Evolutionary conservation across 2,329 filamentous ascomycete species (phyloP), one percentile per base, ranked within the genome.

Genomic region (Emmonsiellopsis sp.): DNA sequence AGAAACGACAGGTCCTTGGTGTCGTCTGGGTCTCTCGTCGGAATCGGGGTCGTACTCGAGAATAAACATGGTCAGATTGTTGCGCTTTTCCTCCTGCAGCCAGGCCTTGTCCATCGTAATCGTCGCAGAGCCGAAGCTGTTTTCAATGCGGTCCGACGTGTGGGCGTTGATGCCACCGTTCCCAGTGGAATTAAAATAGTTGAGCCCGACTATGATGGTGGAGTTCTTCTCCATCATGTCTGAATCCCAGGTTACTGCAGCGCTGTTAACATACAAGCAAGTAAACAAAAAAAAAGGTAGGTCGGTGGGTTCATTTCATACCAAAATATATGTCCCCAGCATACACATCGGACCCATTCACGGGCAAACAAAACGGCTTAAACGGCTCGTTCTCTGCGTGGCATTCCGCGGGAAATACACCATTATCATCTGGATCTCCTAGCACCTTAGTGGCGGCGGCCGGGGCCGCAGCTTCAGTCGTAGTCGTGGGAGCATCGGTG

Each of bases 41-140:
- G 52, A 51, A 1, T 60, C 54, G 26, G 62, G 56, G 34, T 65
- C 61, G 38, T 64, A 62, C 47, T 66, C 62, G 34, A 71, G 59
- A 30, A 72, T 66, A 49, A 66, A 66, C 31, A 70, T 57, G 7
- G 70, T 69, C 43, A 75, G 59, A 44, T 69, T 69, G 57, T 71
- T 72, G 38, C 60, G 59, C 7, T 59, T 35, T 47, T 68, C 63
- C 54, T 62, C 69, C 52, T 72, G 69, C 40, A 73, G 63, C 71
- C 70, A 74, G n/a, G 63, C 62, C 50, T 69, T 64, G 30, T 66
- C 59, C 64, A 72, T 73, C 11, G 62, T 61, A 8, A 76, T 57
- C 1, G 65, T 59, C n/a, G 68, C 62, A 54, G 67, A 70, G 46
- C 73, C 72, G 55, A 68, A 65, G 37, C 63, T 65, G 56, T 73